These are phyloP conservation scores for Gentiana dahurica DNA, from an alignment of 257 asterid species.

Conservation along the genomic window DNA sequence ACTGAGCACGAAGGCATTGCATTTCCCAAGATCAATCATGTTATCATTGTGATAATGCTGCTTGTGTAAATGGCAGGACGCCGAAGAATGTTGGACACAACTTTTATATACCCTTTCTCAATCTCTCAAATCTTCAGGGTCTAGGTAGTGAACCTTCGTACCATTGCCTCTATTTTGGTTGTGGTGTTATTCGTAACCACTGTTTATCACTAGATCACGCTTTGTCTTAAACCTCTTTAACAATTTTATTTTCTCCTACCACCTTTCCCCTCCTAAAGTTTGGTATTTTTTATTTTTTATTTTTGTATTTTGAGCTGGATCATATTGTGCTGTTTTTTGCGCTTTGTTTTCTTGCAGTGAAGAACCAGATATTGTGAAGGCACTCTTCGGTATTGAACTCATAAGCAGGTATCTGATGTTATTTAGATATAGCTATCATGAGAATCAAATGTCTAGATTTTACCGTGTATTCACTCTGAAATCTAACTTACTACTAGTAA, in stretches of 20 bases:
- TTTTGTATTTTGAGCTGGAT: background rate
- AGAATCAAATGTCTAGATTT: background rate
- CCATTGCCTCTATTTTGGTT: background rate
- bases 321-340: background rate
- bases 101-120: constrained; percentile 79
- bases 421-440: background rate
- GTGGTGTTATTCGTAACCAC: background rate
- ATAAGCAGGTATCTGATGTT: constrained; percentile 68
- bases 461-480: background rate
- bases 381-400: constrained; percentile 78
- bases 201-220: background rate
- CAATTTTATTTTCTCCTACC: background rate
- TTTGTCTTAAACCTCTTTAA: background rate
- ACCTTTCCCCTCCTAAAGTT: background rate
- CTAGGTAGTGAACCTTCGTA: constrained; percentile 43
- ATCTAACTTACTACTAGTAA: too few species aligned
- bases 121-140: constrained; percentile 46
- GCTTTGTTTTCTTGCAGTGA: constrained; percentile 48
- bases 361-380: constrained; percentile 57
- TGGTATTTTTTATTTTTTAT: background rate
- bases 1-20: background rate
- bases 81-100: constrained; percentile 99
- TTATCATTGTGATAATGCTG: constrained; percentile 8
- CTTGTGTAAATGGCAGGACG: constrained; percentile 55
- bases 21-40: background rate